These are phyloP conservation scores for Vitis hybrid DNA, from an alignment of 177 flowering plant genomes.

Conservation along the genomic window DNA sequence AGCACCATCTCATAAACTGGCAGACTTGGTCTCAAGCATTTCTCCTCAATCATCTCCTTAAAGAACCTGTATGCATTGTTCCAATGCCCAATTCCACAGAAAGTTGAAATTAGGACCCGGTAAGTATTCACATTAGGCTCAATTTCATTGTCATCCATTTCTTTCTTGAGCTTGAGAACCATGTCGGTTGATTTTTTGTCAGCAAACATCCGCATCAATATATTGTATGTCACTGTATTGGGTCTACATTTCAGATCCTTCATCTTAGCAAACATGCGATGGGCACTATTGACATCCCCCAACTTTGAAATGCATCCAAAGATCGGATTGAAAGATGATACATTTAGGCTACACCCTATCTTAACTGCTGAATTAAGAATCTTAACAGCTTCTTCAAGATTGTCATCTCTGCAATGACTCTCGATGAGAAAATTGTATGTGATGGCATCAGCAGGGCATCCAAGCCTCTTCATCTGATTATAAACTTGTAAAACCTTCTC, in stretches of 20 bases:
- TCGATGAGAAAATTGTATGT: slow-evolving; percentile 85
- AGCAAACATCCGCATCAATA: slow-evolving; percentile 81
- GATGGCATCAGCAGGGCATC: slow-evolving; percentile 60
- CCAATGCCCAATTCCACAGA: slow-evolving; percentile 87
- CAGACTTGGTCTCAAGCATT: slow-evolving; percentile 65
- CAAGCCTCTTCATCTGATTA: slow-evolving; percentile 84
- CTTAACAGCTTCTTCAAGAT: slow-evolving; percentile 67
- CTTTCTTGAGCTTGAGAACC: slow-evolving; percentile 85
- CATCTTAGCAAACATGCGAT: slow-evolving; percentile 68
- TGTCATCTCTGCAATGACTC: slow-evolving; percentile 65
- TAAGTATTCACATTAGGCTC: slow-evolving; percentile 91
- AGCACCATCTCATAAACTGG: slow-evolving; percentile 70
- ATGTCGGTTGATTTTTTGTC: slow-evolving; percentile 74
- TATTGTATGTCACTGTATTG: slow-evolving; percentile 76
- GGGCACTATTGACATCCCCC: slow-evolving; percentile 82
- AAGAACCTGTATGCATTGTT: slow-evolving; percentile 66
- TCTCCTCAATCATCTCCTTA: slow-evolving; percentile 88
- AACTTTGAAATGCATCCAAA: slow-evolving; percentile 54
- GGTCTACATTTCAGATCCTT: slow-evolving; percentile 67
- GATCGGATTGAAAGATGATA: slow-evolving; percentile 70
- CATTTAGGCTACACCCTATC: slow-evolving; percentile 59
- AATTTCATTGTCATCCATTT: slow-evolving; percentile 72
- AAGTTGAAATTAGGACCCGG: slow-evolving; percentile 60
- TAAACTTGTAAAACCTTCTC: slow-evolving; percentile 84
- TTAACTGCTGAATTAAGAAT: slow-evolving; percentile 63